A percentile compares a stretch with the other conserved stretches of the same genome.
Conservation (phyloP, 306 rosid species). For the Begonia masoniana region DNA sequence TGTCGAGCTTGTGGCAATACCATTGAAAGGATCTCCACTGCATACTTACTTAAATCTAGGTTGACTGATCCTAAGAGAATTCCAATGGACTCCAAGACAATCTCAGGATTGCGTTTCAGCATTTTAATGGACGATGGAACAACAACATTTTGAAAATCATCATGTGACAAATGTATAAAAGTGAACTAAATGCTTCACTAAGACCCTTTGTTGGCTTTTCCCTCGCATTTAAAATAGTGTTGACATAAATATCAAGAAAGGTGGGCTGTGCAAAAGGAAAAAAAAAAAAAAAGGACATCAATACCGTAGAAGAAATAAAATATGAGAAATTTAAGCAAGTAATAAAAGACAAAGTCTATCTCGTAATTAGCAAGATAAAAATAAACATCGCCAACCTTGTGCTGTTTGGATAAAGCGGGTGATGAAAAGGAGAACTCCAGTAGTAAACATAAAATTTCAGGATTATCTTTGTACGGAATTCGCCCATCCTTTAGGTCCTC, state of each 20-base stretch:
- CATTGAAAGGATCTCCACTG: slow-evolving; percentile 68
- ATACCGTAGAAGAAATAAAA: slow-evolving; percentile 6
- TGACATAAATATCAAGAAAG: slow-evolving; percentile 77
- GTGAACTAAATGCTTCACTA: slow-evolving; percentile 70
- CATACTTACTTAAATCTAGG: slow-evolving; percentile 91
- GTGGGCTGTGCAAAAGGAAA: slow-evolving; percentile 37
- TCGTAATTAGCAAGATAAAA: neutral
- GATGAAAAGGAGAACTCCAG: slow-evolving; percentile 51
- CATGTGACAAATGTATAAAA: slow-evolving; percentile 55
- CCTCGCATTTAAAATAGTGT: slow-evolving; percentile 58
- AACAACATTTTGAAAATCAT: slow-evolving; percentile 65
- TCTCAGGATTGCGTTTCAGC: slow-evolving; percentile 98
- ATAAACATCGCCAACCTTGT: slow-evolving; percentile 39
- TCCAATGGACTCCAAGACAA: slow-evolving; percentile 81
- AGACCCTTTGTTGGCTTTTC: slow-evolving; percentile 72
- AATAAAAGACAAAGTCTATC: slow-evolving; percentile 2
- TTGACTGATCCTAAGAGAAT: slow-evolving; percentile 62
- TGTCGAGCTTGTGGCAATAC: slow-evolving; percentile 74
- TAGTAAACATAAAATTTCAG: slow-evolving; percentile 52
- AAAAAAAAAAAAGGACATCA: neutral
- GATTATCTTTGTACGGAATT: slow-evolving; percentile 63
- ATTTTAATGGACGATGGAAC: slow-evolving; percentile 79
- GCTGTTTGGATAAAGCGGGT: slow-evolving; percentile 40
- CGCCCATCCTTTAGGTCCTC: slow-evolving; percentile 51
- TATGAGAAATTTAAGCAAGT: neutral